These are phyloP conservation scores for Seiridium cupressi DNA, from an alignment of 2,329 filamentous ascomycete genomes.

Conservation along the genomic window DNA sequence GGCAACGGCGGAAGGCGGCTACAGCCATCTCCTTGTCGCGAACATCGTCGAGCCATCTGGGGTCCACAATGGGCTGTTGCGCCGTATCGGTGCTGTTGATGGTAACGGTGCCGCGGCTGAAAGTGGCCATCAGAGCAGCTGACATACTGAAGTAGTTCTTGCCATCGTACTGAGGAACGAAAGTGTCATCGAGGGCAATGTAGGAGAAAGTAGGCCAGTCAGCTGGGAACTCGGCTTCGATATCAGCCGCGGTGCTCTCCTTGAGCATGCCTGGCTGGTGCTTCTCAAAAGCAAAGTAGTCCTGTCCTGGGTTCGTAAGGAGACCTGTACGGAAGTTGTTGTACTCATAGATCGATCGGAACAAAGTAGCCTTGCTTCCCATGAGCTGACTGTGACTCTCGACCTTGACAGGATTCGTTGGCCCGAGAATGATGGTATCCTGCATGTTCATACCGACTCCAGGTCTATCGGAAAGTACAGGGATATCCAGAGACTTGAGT, in stretches of 20 bases:
- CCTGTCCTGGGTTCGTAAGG: slow-evolving; percentile 20
- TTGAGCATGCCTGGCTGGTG: slow-evolving; percentile 25
- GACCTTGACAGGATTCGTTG: not conserved
- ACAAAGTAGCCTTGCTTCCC: not conserved
- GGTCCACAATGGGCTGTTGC: slow-evolving; percentile 27
- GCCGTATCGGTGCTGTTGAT: slow-evolving; percentile 49
- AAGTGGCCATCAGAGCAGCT: slow-evolving; percentile 31
- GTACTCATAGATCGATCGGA: not conserved
- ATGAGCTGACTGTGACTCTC: not conserved
- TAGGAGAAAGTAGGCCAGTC: slow-evolving; percentile 7
- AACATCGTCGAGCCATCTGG: slow-evolving; percentile 25
- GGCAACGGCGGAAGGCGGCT: slow-evolving; percentile 61
- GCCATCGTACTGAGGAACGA: slow-evolving; percentile 20
- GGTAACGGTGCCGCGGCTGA: slow-evolving; percentile 57
- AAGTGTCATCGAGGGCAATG: not conserved
- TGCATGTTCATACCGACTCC: slow-evolving; percentile 62
- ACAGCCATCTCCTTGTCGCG: slow-evolving; percentile 64
- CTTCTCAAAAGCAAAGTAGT: slow-evolving; percentile 36
- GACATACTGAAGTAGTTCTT: slow-evolving; percentile 27
- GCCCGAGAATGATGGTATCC: slow-evolving; percentile 22
- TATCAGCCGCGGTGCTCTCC: slow-evolving; percentile 42
- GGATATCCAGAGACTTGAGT: slow-evolving; percentile 39
- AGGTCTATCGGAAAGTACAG: slow-evolving; percentile 50
- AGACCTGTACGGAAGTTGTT: not conserved
- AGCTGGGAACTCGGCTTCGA: slow-evolving; percentile 44